phyloP scores from a whole-genome alignment of 352 stramenopile genomes.

The Phytophthora europaea region DNA sequence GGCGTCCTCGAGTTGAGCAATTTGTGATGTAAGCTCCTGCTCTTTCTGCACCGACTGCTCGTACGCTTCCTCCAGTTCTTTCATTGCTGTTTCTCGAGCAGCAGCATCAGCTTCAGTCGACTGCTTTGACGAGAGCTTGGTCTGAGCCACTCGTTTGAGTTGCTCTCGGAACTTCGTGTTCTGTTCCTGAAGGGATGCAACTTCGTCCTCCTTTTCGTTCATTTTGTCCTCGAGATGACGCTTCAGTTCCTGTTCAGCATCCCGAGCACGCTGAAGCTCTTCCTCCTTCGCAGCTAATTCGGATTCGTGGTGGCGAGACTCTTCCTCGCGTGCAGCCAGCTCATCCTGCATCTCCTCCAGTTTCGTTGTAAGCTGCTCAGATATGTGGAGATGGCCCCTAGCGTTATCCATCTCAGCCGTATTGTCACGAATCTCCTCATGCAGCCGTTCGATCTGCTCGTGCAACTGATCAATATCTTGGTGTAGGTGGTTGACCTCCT shows the following conservation, averaged over 20 bases:
- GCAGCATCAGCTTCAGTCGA: constrained; percentile 20
- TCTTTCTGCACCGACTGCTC: constrained; percentile 46
- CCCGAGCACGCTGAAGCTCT: constrained; percentile 29
- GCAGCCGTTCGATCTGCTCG: constrained; percentile 40
- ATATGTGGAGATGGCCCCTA: constrained; percentile 47
- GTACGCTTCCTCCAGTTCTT: constrained; percentile 40
- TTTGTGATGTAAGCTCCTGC: constrained; percentile 41
- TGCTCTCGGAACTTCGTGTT: constrained; percentile 41
- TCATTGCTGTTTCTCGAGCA: constrained; percentile 25
- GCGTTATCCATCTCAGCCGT: constrained; percentile 54
- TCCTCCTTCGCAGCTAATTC: constrained; percentile 44
- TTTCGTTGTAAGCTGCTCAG: constrained; percentile 58
- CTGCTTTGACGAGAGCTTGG: constrained; percentile 33
- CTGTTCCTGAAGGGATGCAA: constrained; percentile 36
- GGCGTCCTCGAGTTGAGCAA: constrained; percentile 49
- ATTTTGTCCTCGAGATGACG: constrained; percentile 32
- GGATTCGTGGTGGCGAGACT: constrained; percentile 41
- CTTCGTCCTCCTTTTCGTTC: constrained; percentile 39
- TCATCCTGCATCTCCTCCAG: constrained; percentile 52
- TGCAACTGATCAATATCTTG: constrained; percentile 39
- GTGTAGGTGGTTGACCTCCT: constrained; percentile 32
- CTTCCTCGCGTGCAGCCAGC: constrained; percentile 38
- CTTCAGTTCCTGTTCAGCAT: constrained; percentile 32
- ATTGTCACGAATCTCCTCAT: constrained; percentile 54
- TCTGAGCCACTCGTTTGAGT: constrained; percentile 37